Evolutionary conservation across 495 filamentous ascomycete species (phyloP), one percentile per base, ranked within the genome.

Genomic region (Annulohypoxylon bovei): DNA sequence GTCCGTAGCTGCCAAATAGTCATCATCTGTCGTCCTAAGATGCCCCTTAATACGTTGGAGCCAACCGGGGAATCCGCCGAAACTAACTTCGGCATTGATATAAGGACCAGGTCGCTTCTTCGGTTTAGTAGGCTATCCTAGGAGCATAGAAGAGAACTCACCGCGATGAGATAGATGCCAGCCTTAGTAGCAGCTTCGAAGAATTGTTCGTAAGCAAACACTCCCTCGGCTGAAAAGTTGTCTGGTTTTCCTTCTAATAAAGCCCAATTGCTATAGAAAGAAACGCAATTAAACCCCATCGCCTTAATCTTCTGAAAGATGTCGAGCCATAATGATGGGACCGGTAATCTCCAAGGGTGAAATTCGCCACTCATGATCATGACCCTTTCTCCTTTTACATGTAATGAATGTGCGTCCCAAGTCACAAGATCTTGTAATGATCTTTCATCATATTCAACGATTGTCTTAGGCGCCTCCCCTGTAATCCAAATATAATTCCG

Each of bases 261-360:
- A n/a, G 89, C 90, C 92, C 91, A 95, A 68, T 93, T 84, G 16
- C 86, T 80, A 74, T 93, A 93, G 78, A 94, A 92, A 0, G 88
- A 91, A 11, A 93, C 89, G 14, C 85, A 82, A 68, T 90, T 93
- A 78, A 92, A 93, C 3, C 92, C 92, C 0, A 92, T 74, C 28
- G 91, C 89, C 77, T 89, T 93, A 77, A 92, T 86, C 75, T 95
- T 95, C 71, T 93, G 89, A 74, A 95, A 89, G 27, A 94, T 75
- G 73, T 94, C 92, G 39, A 90, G 83, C 85, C 87, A 93, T 8
- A 94, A 83, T 23, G 85, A 83, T 0, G 89, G 84, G 7, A 94
- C 91, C 0, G 92, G 92, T 4, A 94, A 81, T 65, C 92, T 89
- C 75, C 84, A 92, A 1, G 90, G 90, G 70, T 93, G 91, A 35